Conservation (phyloP, 2,329 filamentous ascomycete genomes). For the Trichoderma breve region DNA sequence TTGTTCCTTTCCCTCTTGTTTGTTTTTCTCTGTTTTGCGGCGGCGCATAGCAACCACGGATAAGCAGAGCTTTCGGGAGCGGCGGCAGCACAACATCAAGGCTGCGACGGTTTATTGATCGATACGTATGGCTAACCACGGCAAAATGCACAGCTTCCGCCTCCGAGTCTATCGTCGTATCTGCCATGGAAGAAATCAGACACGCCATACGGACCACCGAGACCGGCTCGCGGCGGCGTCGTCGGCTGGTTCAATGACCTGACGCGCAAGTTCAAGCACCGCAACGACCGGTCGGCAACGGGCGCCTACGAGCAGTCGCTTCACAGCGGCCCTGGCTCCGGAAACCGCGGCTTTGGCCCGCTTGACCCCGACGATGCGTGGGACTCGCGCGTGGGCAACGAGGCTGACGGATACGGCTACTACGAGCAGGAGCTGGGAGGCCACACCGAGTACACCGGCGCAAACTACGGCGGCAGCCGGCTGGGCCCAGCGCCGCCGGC, state of each 20-base stretch:
- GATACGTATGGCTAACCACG: background rate
- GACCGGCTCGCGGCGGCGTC: constrained; percentile 60
- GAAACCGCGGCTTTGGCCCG: constrained; percentile 60
- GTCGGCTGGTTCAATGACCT: constrained; percentile 72
- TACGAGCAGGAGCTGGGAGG: constrained; percentile 69
- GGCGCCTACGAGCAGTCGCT: constrained; percentile 69
- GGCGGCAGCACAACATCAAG: background rate
- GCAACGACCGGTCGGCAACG: constrained; percentile 62
- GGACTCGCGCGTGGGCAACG: constrained; percentile 75
- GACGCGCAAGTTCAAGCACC: constrained; percentile 60
- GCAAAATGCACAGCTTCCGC: constrained; percentile 56
- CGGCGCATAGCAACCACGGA: background rate
- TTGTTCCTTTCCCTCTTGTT: background rate
- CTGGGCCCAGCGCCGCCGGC: constrained; percentile 37
- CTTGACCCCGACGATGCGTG: constrained; percentile 83
- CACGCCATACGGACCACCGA: constrained; percentile 48
- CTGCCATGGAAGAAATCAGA: constrained; percentile 65
- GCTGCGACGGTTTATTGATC: background rate
- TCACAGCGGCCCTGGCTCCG: constrained; percentile 40
- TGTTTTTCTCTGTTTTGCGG: background rate
- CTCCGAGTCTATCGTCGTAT: constrained; percentile 64
- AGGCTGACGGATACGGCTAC: constrained; percentile 67
- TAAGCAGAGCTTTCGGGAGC: constrained; percentile 1
- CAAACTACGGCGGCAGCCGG: constrained; percentile 49
- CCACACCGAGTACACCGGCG: constrained; percentile 36